phyloP scores from a whole-genome alignment of 1,139 yeast genomes.

The Debaryomycetaceae sp. region DNA sequence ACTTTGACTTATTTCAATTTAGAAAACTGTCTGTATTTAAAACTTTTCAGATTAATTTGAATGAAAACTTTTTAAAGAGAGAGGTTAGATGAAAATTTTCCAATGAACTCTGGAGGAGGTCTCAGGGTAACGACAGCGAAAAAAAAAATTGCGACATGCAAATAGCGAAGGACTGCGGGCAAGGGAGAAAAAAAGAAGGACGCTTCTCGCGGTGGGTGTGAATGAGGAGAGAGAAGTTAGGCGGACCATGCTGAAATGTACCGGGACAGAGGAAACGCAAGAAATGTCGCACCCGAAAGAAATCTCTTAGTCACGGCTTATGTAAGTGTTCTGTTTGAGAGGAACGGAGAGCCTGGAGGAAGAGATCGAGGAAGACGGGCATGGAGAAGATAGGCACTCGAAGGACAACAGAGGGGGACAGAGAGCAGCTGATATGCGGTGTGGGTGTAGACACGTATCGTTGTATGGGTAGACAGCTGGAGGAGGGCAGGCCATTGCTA shows the following conservation, averaged over 20 bases:
- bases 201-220: no score
- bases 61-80: constrained; percentile 3
- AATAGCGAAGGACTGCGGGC: not conserved
- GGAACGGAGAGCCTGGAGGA: not conserved
- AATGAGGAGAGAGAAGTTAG: no score
- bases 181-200: no score
- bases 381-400: no score
- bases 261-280: not conserved
- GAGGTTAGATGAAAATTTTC: not conserved
- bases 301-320: not conserved
- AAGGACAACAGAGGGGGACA: no score
- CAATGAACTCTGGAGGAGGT: not conserved
- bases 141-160: not conserved
- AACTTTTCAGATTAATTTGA: constrained; percentile 2
- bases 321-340: not conserved
- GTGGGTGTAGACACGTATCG: no score
- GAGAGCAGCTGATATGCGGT: no score
- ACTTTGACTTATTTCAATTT: constrained; percentile 5
- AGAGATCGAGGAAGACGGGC: no score
- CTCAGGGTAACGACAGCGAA: not conserved
- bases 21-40: constrained; percentile 2
- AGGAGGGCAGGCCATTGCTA: no score
- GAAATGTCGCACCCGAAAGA: not conserved
- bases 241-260: not conserved
- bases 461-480: no score